Base-by-base conservation (phyloP, 1,139 yeast genomes). In the Protomyces inundatus region DNA sequence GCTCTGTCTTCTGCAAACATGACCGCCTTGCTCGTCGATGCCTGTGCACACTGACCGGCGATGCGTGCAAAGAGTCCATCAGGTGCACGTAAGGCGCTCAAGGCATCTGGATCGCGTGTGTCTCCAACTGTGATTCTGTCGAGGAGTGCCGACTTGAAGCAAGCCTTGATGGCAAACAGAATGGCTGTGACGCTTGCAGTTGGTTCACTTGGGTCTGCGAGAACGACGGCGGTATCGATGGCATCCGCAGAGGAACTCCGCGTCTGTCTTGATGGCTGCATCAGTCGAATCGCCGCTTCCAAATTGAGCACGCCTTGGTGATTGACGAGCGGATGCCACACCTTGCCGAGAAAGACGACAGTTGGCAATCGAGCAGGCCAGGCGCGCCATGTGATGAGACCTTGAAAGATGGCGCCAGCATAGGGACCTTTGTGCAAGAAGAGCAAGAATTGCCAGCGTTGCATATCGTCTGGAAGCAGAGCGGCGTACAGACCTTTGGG, bases 261-360 rank as follows among this genome's bases (percentile, higher is more conserved):
- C 2, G 23, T 23, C 23, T 23, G 23, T 23, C 23, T 23, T 23
- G 23, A 23, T 23, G 23, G 30, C 9, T 42, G 23, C 48, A 42
- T 16, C 10, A 16, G 3, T 3, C 32, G 10, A 3, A 42, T 6
- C 9, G 30, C 23, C 7, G 48, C 48, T 10, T 6, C 32, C 23
- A 42, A 9, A 30, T 42, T 42, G 48, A 42, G 48, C 7, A 14
- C 10, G 30, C 48, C 48, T 30, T 16, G 30, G 12, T 42, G n/a
- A 16, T 16, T 9, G 37, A 54, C 56, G 5, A 54, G 56, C 6
- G 56, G 56, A 37, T 54, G 56, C 46, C 46, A 37, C 12, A 54
- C 46, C 6, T 36, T 35, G 46, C 46, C n/a, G 9, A 10, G 33
- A 35, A 54, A 54, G 35, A 37, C 32, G 23, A 54, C 48, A 1